These are phyloP conservation scores for Podila epicladia DNA, from an alignment of 192 early-diverging fungal species.

Conservation along the genomic window DNA sequence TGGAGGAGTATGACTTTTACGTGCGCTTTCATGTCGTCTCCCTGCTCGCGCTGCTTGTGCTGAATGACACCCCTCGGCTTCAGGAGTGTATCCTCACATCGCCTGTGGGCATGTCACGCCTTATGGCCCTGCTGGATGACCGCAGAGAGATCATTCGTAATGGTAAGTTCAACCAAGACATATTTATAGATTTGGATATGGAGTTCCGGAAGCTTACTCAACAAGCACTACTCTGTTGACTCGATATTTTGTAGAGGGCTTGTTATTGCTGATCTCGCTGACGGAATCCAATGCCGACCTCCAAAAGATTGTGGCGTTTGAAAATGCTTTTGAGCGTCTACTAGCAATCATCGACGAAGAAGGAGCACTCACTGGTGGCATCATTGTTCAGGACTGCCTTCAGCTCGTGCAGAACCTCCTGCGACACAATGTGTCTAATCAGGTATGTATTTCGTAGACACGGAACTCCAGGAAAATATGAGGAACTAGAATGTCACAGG, in stretches of 20 bases:
- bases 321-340: constrained; percentile 95
- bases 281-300: constrained; percentile 95
- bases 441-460: constrained; percentile 61
- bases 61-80: constrained; percentile 66
- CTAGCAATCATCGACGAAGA: constrained; percentile 90
- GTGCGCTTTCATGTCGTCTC: constrained; percentile 93
- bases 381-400: constrained; percentile 97
- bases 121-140: constrained; percentile 96
- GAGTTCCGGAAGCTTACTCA: too few relatives aligned
- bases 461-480: too few relatives aligned
- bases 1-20: constrained; percentile 94
- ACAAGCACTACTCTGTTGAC: too few relatives aligned
- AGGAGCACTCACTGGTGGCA: constrained; percentile 90
- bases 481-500: too few relatives aligned
- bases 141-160: constrained; percentile 96
- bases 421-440: constrained; percentile 97
- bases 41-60: constrained; percentile 80
- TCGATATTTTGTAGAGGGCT: constrained; percentile 70
- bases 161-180: constrained; percentile 57
- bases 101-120: constrained; percentile 84
- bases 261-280: constrained; percentile 89
- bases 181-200: too few relatives aligned
- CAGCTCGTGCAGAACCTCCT: constrained; percentile 93
- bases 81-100: constrained; percentile 89
- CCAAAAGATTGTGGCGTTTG: constrained; percentile 99